Evolutionary conservation across 1,284 basidiomycete genomes (phyloP), one percentile per base, ranked within the genome.

Genomic region (Ceratobasidium sp.): DNA sequence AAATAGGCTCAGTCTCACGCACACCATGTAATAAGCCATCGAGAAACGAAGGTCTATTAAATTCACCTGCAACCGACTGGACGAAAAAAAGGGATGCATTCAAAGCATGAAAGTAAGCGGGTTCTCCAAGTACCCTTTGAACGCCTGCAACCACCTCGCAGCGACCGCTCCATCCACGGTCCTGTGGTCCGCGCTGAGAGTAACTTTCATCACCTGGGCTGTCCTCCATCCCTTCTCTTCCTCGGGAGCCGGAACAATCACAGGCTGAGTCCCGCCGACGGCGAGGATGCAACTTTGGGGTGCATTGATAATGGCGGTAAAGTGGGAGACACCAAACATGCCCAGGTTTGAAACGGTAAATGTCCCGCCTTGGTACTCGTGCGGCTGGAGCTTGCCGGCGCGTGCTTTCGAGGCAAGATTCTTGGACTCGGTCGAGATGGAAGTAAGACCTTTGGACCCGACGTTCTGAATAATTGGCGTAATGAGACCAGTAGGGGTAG

Each of bases 291-390:
- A 98, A 72, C 93, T 93, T 81, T 99, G 97, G 40, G 97, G 97
- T 20, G 93, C 88, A 86, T 99, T 99, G 87, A 99, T 98, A 82
- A 99, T 99, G 58, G 97, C 97, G 22, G 96, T 98, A 81, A 99
- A 99, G 81, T 97, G 89, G 69, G 88, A 87, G 76, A 96, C 87
- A 75, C 94, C 96, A 77, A 87, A 97, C 97, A 99, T 99, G 81
- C 97, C 97, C 74, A 99, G 86, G 83, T 99, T 99, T 74, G 97
- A 99, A 79, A 99, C 94, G 68, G 97, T 99, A 84, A 99, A 99
- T 12, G 94, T 92, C 68, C 97, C 97, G 73, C 97, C 97, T 90
- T 98, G 94, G 85, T 99, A 99, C 80, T 99, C 96, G 68, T 92
- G 85, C 38, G 97, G 96, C 78, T 91, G 86, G 69, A 99, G 86